These are phyloP conservation scores for Mycena vitilis DNA, from an alignment of 768 basidiomycete species.

Conservation along the genomic window DNA sequence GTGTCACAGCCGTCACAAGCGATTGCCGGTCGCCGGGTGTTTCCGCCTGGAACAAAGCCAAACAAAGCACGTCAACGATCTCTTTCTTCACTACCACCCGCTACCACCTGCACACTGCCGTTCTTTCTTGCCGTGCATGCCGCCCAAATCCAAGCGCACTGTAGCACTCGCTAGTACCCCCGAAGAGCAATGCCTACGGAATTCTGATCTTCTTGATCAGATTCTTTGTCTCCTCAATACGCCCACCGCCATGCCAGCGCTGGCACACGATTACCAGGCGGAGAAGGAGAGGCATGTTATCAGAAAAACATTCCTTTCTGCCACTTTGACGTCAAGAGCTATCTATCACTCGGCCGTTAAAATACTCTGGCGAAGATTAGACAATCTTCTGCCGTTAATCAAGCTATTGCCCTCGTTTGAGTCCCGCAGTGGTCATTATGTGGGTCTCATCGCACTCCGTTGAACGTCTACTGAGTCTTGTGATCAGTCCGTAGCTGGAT, in stretches of 20 bases:
- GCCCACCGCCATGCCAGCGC: neutral
- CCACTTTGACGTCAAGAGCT: neutral
- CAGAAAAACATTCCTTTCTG: too few species aligned
- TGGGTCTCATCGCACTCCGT: neutral
- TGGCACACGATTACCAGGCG: too few species aligned
- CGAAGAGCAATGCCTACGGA: conserved; percentile 3
- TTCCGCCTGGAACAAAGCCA: too few species aligned
- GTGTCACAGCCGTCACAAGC: too few species aligned
- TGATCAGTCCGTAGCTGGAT: neutral
- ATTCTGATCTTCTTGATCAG: neutral
- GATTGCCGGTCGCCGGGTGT: too few species aligned
- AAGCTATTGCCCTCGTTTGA: neutral
- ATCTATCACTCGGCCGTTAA: neutral
- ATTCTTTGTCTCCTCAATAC: neutral
- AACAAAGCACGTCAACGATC: too few species aligned
- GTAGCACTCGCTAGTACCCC: too few species aligned
- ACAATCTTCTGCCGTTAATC: neutral
- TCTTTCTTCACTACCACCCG: too few species aligned
- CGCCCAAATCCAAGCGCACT: too few species aligned
- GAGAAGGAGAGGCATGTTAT: too few species aligned
- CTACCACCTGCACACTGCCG: too few species aligned
- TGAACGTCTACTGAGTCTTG: neutral
- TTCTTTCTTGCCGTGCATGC: too few species aligned
- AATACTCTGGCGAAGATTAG: neutral
- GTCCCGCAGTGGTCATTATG: neutral